These are phyloP conservation scores for Yarrowia sp. DNA, from an alignment of 805 yeast species.

Conservation along the genomic window DNA sequence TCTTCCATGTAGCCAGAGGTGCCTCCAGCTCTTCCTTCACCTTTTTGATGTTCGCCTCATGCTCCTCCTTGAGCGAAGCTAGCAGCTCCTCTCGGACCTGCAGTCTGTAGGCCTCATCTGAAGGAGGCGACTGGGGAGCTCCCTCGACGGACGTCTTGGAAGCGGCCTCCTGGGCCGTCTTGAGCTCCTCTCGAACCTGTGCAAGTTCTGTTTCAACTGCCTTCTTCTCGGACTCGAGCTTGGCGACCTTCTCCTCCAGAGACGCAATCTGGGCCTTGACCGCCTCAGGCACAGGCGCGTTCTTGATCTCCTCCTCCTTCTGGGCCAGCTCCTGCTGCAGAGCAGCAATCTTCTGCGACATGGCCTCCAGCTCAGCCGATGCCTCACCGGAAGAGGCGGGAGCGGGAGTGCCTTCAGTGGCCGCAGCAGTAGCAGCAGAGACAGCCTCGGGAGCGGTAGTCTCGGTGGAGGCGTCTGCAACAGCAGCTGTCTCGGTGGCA, in stretches of 20 bases:
- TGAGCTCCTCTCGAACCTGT: constrained; percentile 31
- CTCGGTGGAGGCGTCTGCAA: constrained; percentile 13
- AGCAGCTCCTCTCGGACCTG: constrained; percentile 33
- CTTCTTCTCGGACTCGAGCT: constrained; percentile 26
- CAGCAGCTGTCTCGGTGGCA: background rate
- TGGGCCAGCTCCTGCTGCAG: constrained; percentile 32
- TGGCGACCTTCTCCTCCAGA: constrained; percentile 1
- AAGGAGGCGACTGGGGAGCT: constrained; percentile 23
- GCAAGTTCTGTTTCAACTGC: constrained; percentile 24
- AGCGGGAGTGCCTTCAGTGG: background rate
- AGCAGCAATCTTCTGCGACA: constrained; percentile 33
- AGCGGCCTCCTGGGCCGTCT: constrained; percentile 28
- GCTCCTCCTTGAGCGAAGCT: constrained; percentile 39
- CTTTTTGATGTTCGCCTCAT: constrained; percentile 35
- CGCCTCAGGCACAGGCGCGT: constrained; percentile 22
- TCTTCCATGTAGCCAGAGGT: background rate
- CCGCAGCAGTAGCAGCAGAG: background rate
- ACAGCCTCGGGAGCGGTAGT: background rate
- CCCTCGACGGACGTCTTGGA: background rate
- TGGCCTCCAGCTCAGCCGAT: constrained; percentile 28
- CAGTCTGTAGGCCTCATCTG: constrained; percentile 30
- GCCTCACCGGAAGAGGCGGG: background rate
- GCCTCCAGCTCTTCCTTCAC: constrained; percentile 9
- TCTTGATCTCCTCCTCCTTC: constrained; percentile 32
- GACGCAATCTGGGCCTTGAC: background rate